Percentiles rank a stretch among this genome's conserved stretches.
phyloP scores from a whole-genome alignment of 2,329 filamentous ascomycete species.

The Biscogniauxia mediterranea region DNA sequence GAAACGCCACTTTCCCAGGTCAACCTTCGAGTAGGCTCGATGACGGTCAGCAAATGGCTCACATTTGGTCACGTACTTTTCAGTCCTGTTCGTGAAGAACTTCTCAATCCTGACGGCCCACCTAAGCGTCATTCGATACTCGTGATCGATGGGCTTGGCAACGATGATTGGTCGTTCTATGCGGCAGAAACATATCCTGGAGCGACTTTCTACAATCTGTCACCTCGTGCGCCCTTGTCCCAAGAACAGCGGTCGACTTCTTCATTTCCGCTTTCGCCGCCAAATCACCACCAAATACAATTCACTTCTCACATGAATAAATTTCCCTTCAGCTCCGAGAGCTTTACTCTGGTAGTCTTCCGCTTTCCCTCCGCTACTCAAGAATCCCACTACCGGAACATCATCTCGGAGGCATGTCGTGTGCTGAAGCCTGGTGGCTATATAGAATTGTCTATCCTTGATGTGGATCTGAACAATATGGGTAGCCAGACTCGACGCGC shows the following conservation, averaged over 20 bases:
- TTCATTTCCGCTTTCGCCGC: slow-evolving; percentile 55
- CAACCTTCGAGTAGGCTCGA: slow-evolving; percentile 74
- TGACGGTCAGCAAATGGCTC: slow-evolving; percentile 86
- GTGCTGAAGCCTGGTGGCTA: slow-evolving; percentile 76
- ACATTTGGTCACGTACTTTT: slow-evolving; percentile 82
- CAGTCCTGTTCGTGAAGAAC: slow-evolving; percentile 72
- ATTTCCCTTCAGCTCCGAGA: slow-evolving; percentile 74
- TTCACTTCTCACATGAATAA: slow-evolving; percentile 61
- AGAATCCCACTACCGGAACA: slow-evolving; percentile 66
- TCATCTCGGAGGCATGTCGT: slow-evolving; percentile 72
- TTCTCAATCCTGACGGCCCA: slow-evolving; percentile 50
- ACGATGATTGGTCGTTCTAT: slow-evolving; percentile 85
- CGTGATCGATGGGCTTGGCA: slow-evolving; percentile 81
- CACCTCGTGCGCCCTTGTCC: slow-evolving; percentile 53
- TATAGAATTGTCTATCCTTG: slow-evolving; percentile 75
- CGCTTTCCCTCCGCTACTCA: slow-evolving; percentile 72
- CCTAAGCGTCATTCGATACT: slow-evolving; percentile 64
- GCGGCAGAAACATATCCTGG: slow-evolving; percentile 76
- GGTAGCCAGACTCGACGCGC: slow-evolving; percentile 67
- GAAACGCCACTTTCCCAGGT: slow-evolving; percentile 67
- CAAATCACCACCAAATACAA: slow-evolving; percentile 74
- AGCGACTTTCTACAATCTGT: slow-evolving; percentile 75
- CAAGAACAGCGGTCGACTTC: slow-evolving; percentile 43
- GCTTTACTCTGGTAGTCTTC: slow-evolving; percentile 73
- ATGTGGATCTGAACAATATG: slow-evolving; percentile 81